Base-by-base conservation (phyloP, 1,139 yeast species). In the Lodderomyces orthopsilosis region DNA sequence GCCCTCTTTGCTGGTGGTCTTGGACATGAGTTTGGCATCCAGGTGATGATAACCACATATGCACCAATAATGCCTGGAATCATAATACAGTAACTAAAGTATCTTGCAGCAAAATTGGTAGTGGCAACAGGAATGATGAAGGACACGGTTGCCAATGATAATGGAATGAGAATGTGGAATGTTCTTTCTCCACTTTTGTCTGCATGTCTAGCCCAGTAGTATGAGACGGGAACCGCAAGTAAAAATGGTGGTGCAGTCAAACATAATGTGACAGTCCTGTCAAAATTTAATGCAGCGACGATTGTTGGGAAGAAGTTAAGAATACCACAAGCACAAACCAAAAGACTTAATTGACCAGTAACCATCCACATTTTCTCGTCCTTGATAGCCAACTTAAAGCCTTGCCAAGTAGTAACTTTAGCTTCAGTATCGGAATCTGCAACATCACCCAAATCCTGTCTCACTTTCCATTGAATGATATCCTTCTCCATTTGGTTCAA, bases 301-400 rank as follows among this genome's bases (percentile, higher is more conserved):
- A 80, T 79, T 1, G 83, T 70, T 26, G 85, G 85, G 68, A 79
- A 80, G 57, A 78, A 79, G 54, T 79, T 76, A 22, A 83, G 77
- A 40, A 79, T 78, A 56, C 83, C 82, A 52, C 70, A 63, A 38
- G 83, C 81, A 27, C 82, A 82, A 37, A 77, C 81, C 26, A 77
- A 60, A 61, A 75, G 76, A 5, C 78, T 62, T 35, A 74, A 62
- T 43, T 65, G 63, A 39, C 72, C 74, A 21, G 77, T 70, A 33
- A 75, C 57, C 38, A 67, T 53, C 80, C 79, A 74, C 36, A 72
- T 70, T 51, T 76, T 75, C 43, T 62, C 48, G 52, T 77, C 81
- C 46, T 59, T 63, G 38, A 66, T 48, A 4, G 79, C 71, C 43
- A 76, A 59, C 23, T 60, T 44, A 46, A 75, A 61, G 6, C 76